Percentiles rank a stretch among this genome's conserved stretches.
These are phyloP conservation scores for Xylaria castorea DNA, from an alignment of 495 filamentous ascomycete species.

Conservation along the genomic window DNA sequence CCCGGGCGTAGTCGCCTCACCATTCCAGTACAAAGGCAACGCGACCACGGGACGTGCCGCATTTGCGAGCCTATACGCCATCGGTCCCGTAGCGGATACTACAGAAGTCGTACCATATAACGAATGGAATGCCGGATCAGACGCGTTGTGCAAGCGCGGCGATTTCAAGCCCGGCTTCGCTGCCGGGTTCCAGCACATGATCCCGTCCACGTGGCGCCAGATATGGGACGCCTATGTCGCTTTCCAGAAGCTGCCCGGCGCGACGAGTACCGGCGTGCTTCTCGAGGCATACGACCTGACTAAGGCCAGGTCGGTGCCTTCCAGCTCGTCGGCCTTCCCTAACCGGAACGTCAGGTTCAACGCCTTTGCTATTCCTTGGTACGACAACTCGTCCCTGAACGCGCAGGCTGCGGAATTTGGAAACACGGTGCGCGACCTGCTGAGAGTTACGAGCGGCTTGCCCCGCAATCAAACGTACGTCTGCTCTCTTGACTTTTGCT, in stretches of 20 bases:
- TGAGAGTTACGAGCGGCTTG: conserved; percentile 21
- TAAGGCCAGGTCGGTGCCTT: conserved; percentile 37
- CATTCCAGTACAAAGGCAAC: conserved; percentile 38
- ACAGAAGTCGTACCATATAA: conserved; percentile 38
- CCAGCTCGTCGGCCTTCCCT: conserved; percentile 45
- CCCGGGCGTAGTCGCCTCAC: conserved; percentile 32
- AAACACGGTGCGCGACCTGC: conserved; percentile 28
- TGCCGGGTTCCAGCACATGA: conserved; percentile 34
- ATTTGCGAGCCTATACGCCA: conserved; percentile 37
- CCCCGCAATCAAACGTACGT: conserved; percentile 33
- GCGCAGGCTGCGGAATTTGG: conserved; percentile 37
- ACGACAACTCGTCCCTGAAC: conserved; percentile 37
- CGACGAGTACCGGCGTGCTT: conserved; percentile 40
- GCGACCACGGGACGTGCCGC: conserved; percentile 24
- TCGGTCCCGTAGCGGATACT: conserved; percentile 39
- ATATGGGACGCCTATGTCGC: conserved; percentile 35
- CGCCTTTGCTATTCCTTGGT: conserved; percentile 41
- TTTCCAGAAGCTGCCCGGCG: conserved; percentile 41
- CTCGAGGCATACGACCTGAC: conserved; percentile 50
- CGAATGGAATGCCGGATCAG: conserved; percentile 37
- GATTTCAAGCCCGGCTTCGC: conserved; percentile 42
- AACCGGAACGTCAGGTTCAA: conserved; percentile 42
- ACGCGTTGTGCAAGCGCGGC: conserved; percentile 42
- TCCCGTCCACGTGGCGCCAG: conserved; percentile 34
- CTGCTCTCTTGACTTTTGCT: conserved; percentile 13